Conservation (phyloP, 345 rosid species). For the Trapa incisa region DNA sequence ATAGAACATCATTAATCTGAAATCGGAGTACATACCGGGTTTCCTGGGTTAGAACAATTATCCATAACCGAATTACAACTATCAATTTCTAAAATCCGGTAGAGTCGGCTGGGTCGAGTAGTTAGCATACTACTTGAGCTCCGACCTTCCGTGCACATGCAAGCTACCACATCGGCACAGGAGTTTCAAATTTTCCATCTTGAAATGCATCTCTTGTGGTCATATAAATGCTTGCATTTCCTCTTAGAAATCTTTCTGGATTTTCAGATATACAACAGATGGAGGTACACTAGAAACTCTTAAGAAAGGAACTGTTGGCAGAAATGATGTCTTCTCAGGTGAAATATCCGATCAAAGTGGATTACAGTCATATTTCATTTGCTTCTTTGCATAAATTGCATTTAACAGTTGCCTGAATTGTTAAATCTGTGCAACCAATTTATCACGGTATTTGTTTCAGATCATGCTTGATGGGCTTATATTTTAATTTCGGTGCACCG, state of each 20-base stretch:
- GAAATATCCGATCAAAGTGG: background rate
- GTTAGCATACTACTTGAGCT: too few species aligned
- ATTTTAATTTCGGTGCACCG: background rate
- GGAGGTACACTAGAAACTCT: conserved; percentile 73
- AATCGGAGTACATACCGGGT: too few species aligned
- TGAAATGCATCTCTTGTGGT: background rate
- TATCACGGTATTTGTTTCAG: background rate
- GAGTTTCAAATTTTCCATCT: background rate
- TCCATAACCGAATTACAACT: too few species aligned
- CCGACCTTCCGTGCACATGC: too few species aligned
- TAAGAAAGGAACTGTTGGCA: conserved; percentile 58
- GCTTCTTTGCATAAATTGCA: background rate
- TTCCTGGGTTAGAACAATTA: too few species aligned
- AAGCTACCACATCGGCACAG: too few species aligned
- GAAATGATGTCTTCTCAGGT: conserved; percentile 72
- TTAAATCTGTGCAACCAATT: background rate
- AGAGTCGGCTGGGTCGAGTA: too few species aligned
- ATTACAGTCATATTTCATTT: background rate
- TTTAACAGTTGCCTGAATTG: background rate
- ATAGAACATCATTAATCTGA: too few species aligned
- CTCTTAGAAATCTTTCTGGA: background rate
- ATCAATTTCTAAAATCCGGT: too few species aligned
- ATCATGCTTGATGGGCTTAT: background rate
- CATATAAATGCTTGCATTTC: background rate
- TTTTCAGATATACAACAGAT: conserved; percentile 77